Conservation (phyloP, 495 filamentous ascomycete species). For the Aspergillus olivimuriae region DNA sequence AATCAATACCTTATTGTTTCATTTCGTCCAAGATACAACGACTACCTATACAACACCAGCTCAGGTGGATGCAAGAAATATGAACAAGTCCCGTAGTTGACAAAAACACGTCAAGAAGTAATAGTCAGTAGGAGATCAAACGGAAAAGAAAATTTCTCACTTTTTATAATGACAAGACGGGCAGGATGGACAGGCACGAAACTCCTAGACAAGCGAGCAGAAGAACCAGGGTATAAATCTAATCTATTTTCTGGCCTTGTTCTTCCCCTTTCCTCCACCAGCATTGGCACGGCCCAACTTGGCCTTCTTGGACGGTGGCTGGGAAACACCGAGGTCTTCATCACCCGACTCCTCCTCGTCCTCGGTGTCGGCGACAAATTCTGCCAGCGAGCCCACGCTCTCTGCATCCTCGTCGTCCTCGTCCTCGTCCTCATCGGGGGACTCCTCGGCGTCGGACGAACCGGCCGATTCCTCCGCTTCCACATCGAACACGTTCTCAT, state of each 20-base stretch:
- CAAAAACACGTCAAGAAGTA: no score
- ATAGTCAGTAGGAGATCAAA: no score
- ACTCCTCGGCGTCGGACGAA: conserved; percentile 44
- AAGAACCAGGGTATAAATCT: conserved; percentile 13
- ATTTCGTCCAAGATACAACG: not conserved
- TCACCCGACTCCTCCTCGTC: conserved; percentile 36
- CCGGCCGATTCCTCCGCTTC: conserved; percentile 42
- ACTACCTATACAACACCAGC: not conserved
- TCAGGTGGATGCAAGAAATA: conserved; percentile 1
- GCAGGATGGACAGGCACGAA: not conserved
- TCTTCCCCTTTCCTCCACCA: conserved; percentile 25
- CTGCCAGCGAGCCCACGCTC: conserved; percentile 37
- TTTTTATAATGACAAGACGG: not conserved
- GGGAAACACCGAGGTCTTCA: conserved; percentile 17
- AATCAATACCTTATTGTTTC: no score
- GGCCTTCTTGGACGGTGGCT: conserved; percentile 34
- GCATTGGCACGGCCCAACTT: conserved; percentile 20
- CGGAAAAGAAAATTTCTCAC: conserved; percentile 1
- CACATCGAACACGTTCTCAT: conserved; percentile 36
- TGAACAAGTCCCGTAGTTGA: no score
- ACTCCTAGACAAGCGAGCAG: not conserved
- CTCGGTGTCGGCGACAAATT: conserved; percentile 44
- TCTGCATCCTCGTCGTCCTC: conserved; percentile 37
- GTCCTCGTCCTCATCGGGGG: conserved; percentile 37
- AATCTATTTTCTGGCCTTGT: conserved; percentile 28